Conservation (phyloP, 2,329 filamentous ascomycete genomes). For the Pseudopyrenochaeta lycopersici region DNA sequence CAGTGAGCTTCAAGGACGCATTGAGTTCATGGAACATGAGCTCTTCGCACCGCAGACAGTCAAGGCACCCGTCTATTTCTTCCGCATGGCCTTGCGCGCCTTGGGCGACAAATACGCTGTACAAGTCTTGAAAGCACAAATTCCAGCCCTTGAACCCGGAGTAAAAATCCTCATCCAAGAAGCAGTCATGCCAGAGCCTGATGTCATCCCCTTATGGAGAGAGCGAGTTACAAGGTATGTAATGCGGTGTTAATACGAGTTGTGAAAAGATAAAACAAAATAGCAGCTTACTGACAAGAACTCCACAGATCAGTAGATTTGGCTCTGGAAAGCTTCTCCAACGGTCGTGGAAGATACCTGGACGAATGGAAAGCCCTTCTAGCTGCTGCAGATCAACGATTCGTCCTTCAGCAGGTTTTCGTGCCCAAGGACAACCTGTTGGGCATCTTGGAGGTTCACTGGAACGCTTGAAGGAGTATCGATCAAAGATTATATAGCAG, state of each 20-base stretch:
- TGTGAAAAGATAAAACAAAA: not conserved
- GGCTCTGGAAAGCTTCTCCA: conserved; percentile 13
- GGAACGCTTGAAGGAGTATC: conserved; percentile 12
- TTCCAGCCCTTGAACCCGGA: conserved; percentile 16
- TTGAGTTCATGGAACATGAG: conserved; percentile 14
- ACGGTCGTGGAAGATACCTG: conserved; percentile 20
- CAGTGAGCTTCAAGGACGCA: conserved; percentile 6
- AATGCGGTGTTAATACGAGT: not conserved
- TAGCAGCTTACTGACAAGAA: not conserved
- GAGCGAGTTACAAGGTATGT: conserved; percentile 17
- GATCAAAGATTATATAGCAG: not conserved
- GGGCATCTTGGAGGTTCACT: conserved; percentile 17
- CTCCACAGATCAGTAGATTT: conserved; percentile 18
- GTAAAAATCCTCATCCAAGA: conserved; percentile 21
- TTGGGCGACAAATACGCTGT: conserved; percentile 7
- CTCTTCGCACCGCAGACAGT: conserved; percentile 16
- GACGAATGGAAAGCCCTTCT: conserved; percentile 23
- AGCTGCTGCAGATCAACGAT: conserved; percentile 18
- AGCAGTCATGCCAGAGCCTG: conserved; percentile 17
- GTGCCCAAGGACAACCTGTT: conserved; percentile 15
- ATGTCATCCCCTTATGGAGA: conserved; percentile 14
- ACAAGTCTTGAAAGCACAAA: conserved; percentile 15
- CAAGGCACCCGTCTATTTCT: conserved; percentile 19
- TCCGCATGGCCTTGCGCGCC: conserved; percentile 19
- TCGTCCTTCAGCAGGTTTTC: conserved; percentile 16